A percentile compares a stretch with the other conserved stretches of the same genome.
Evolutionary conservation across 176 grass and related monocot genomes (phyloP).

Genomic region (Aegilops umbellulata): DNA sequence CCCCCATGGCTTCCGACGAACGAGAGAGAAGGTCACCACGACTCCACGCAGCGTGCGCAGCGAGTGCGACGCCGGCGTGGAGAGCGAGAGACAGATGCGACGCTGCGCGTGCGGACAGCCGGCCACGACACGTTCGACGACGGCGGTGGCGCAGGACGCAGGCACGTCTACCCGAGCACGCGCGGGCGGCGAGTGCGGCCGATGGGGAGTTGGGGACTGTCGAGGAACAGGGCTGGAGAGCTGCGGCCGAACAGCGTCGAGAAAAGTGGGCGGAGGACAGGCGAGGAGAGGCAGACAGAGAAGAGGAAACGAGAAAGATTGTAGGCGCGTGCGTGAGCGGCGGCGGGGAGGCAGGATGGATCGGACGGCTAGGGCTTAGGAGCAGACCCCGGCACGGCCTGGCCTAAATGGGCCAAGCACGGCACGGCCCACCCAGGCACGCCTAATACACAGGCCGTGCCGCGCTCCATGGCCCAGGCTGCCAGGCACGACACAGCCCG

Average conservation of each 20-base stretch:
- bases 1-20: constrained; percentile 31
- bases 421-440: too few species aligned
- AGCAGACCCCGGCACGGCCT: too few species aligned
- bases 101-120: neutral
- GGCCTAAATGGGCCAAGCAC: too few species aligned
- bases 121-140: neutral
- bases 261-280: neutral
- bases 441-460: too few species aligned
- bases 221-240: too few species aligned
- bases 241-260: too few species aligned
- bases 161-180: neutral
- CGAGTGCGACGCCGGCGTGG: neutral
- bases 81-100: neutral
- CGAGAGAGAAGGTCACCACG: neutral
- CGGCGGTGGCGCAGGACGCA: neutral
- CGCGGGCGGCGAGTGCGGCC: neutral
- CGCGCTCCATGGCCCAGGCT: too few species aligned
- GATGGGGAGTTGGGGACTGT: neutral
- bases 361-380: neutral
- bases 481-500: too few species aligned
- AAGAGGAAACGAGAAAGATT: neutral
- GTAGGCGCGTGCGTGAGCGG: neutral
- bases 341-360: neutral
- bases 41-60: neutral
- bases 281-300: neutral